Conservation (phyloP, 1,284 basidiomycete species). For the Trichosporon asahii region DNA sequence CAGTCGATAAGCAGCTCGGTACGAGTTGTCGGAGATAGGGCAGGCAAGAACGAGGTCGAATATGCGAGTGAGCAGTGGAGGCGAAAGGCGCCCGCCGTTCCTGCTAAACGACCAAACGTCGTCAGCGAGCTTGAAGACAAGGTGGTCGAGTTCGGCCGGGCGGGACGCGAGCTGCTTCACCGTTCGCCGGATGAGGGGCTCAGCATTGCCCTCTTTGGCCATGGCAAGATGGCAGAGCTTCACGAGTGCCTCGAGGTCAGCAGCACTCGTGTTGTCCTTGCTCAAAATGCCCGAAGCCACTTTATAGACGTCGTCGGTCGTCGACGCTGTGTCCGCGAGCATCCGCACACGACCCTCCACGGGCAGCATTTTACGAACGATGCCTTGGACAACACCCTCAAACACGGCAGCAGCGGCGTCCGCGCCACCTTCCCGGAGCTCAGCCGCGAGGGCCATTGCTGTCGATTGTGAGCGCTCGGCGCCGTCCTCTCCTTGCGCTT, state of each 20-base stretch:
- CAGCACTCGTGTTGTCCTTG: not conserved
- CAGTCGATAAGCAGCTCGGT: constrained; percentile 23
- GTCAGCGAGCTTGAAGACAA: not conserved
- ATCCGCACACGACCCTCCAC: not conserved
- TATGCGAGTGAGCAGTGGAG: constrained; percentile 11
- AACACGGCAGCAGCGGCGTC: constrained; percentile 9
- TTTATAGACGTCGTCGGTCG: not conserved
- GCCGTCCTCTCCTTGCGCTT: constrained; percentile 5
- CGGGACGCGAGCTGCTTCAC: not conserved
- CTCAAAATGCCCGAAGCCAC: not conserved
- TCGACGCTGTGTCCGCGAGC: not conserved
- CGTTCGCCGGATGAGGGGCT: not conserved
- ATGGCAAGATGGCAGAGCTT: not conserved
- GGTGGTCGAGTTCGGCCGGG: not conserved
- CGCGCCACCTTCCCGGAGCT: constrained; percentile 18
- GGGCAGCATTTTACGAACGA: not conserved
- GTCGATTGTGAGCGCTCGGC: not conserved
- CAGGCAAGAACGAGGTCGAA: constrained; percentile 18
- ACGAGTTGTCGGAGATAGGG: constrained; percentile 21
- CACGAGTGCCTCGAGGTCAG: not conserved
- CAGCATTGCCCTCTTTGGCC: not conserved
- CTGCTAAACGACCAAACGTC: not conserved
- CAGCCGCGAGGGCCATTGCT: constrained; percentile 12
- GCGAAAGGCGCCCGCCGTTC: not conserved
- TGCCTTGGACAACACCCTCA: not conserved